Conservation (phyloP, 202 grass and related monocot species). For the Saccharum hybrid region DNA sequence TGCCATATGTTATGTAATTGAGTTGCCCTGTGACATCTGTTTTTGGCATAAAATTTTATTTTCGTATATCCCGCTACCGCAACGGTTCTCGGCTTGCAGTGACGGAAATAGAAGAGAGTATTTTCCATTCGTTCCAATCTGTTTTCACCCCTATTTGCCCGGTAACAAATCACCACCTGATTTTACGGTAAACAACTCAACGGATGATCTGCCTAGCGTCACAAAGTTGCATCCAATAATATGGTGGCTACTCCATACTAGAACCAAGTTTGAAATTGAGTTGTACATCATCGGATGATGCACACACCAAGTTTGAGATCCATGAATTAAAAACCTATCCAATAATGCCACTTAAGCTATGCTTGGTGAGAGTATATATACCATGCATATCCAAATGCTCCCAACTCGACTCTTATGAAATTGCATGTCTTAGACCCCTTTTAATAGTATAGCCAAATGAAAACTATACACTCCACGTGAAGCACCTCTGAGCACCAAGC, state of each 20-base stretch:
- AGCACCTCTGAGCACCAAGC: background rate
- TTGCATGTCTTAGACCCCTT: background rate
- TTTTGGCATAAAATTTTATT: background rate
- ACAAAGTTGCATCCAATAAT: background rate
- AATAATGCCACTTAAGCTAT: background rate
- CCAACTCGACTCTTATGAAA: background rate
- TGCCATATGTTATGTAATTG: background rate
- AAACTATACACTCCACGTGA: background rate
- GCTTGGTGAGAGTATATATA: background rate
- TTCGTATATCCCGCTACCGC: background rate
- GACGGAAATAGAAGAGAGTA: background rate
- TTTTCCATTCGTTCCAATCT: background rate
- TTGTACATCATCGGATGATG: background rate
- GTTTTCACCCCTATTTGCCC: background rate
- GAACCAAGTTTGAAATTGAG: background rate
- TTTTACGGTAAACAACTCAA: background rate
- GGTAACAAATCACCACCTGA: background rate
- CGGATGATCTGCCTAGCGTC: fast-evolving
- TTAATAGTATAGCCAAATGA: background rate
- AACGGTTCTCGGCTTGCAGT: background rate
- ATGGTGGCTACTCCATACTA: background rate
- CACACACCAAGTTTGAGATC: background rate
- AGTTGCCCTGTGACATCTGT: background rate
- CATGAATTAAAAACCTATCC: background rate
- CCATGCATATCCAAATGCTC: background rate